A percentile compares a stretch with the other conserved stretches of the same genome.
phyloP scores from a whole-genome alignment of 163 green algal genomes.

The Scenedesmus sp. region DNA sequence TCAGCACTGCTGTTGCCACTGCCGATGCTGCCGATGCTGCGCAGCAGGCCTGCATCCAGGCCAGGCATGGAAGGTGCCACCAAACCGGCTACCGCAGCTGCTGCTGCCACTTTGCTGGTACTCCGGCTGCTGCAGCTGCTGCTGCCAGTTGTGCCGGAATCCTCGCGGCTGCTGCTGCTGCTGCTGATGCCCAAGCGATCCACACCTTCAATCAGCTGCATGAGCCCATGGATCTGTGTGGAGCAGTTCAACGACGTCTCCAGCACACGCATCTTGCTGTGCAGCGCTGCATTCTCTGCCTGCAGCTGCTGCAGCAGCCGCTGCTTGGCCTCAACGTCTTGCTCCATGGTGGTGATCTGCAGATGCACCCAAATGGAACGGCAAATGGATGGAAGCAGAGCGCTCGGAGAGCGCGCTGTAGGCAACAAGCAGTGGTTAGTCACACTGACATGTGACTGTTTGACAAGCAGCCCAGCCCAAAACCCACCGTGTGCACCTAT shows the following conservation, averaged over 20 bases:
- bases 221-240: slow-evolving; percentile 33
- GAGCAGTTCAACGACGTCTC: slow-evolving; percentile 31
- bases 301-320: slow-evolving; percentile 26
- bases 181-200: not conserved
- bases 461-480: too few relatives aligned
- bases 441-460: too few relatives aligned
- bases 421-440: too few relatives aligned
- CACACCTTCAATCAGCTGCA: slow-evolving; percentile 39
- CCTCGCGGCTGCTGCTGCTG: not conserved
- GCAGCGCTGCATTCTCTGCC: slow-evolving; percentile 40
- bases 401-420: too few relatives aligned
- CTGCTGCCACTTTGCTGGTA: not conserved
- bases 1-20: slow-evolving; percentile 35
- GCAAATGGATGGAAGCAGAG: not conserved
- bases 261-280: slow-evolving; percentile 45
- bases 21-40: not conserved
- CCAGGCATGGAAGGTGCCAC: not conserved
- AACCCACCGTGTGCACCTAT: too few relatives aligned
- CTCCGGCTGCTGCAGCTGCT: not conserved
- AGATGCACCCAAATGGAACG: not conserved
- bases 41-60: not conserved
- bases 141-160: not conserved
- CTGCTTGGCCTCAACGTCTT: slow-evolving; percentile 7
- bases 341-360: slow-evolving; percentile 49
- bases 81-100: slow-evolving; percentile 6